Evolutionary conservation across 2,329 filamentous ascomycete species (phyloP).

Genomic region (Thielaviopsis euricoi): DNA sequence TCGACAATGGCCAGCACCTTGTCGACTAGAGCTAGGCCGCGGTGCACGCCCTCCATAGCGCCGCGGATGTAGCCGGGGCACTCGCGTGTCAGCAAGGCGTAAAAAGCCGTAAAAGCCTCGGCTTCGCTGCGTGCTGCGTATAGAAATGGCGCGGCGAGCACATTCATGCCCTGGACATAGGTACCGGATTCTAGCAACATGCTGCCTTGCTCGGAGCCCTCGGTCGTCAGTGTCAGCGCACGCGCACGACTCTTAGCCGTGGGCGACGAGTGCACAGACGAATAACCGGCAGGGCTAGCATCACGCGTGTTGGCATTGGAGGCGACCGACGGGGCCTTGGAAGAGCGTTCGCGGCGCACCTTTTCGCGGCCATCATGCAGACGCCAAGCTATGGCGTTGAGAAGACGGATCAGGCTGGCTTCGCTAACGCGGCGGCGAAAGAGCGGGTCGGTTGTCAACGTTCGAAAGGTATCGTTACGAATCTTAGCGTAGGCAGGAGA

Average conservation of each 20-base stretch:
- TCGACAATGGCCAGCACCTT: slow-evolving; percentile 85
- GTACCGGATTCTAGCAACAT: slow-evolving; percentile 51
- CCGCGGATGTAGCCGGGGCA: slow-evolving; percentile 88
- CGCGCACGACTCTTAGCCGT: slow-evolving; percentile 34
- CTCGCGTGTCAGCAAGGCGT: slow-evolving; percentile 72
- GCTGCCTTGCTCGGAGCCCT: slow-evolving; percentile 41
- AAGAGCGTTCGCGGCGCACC: slow-evolving; percentile 20
- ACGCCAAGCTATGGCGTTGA: slow-evolving; percentile 91
- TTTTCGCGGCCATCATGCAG: slow-evolving; percentile 61
- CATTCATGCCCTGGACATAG: slow-evolving; percentile 98
- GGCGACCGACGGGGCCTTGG: slow-evolving; percentile 15
- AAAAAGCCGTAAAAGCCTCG: slow-evolving; percentile 84
- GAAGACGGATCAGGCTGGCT: slow-evolving; percentile 79
- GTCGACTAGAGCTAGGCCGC: slow-evolving; percentile 78
- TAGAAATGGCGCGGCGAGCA: slow-evolving; percentile 85
- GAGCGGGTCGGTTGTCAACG: slow-evolving; percentile 87
- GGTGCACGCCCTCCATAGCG: slow-evolving; percentile 94
- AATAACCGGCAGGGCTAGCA: neutral
- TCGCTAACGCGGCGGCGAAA: slow-evolving; percentile 92
- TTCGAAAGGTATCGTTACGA: slow-evolving; percentile 94
- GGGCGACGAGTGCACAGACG: slow-evolving; percentile 11
- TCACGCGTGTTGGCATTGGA: slow-evolving; percentile 15
- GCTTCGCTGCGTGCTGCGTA: slow-evolving; percentile 90
- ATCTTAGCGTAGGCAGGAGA: slow-evolving; percentile 96
- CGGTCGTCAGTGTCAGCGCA: slow-evolving; percentile 43